Evolutionary conservation across 352 stramenopile genomes (phyloP), one percentile per base, ranked within the genome.

Genomic region (Globisporangium cylindrosporum): DNA sequence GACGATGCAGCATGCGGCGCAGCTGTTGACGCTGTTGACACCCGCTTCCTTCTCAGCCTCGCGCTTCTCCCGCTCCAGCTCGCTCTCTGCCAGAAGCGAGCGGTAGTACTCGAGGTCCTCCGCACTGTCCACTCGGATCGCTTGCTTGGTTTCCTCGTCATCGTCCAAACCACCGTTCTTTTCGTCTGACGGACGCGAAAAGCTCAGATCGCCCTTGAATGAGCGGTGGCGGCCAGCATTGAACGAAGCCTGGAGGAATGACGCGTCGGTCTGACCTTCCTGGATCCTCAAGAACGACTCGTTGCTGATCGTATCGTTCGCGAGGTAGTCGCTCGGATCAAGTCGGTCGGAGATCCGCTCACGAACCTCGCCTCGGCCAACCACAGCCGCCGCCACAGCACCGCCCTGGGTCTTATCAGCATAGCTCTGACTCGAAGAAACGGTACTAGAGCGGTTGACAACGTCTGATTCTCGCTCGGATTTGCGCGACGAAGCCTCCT

Each of bases 251-350:
- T 78, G 65, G 0, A 76, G 27, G 2, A 84, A 62, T 14, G 73
- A 78, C 10, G 25, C 34, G 24, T 25, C 43, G 7, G 46, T 46
- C 62, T 87, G 73, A 14, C 74, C 64, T 32, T 74, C 74, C 62
- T 78, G 53, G 51, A 66, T 70, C 20, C 85, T 81, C 59, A 91
- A 68, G 53, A 90, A 84, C 24, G 82, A 89, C 36, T 93, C 82
- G 72, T 93, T 89, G 43, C 75, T 85, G 71, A 93, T 85, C n/a
- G 78, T 81, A 34, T 93, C 82, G 59, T 91, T 90, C 32, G 69
- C 53, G 1, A 93, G 64, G 72, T 93, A 91, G 59, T 93, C 82
- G 32, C 62, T 74, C 46, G 81, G 73, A 25, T 88, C 67, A 22
- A 90, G 80, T 15, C 81, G 80, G 53, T 75, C 79, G 7, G 56